Evolutionary conservation across 148 eudicot species (phyloP).

Genomic region (Simmondsia chinensis): DNA sequence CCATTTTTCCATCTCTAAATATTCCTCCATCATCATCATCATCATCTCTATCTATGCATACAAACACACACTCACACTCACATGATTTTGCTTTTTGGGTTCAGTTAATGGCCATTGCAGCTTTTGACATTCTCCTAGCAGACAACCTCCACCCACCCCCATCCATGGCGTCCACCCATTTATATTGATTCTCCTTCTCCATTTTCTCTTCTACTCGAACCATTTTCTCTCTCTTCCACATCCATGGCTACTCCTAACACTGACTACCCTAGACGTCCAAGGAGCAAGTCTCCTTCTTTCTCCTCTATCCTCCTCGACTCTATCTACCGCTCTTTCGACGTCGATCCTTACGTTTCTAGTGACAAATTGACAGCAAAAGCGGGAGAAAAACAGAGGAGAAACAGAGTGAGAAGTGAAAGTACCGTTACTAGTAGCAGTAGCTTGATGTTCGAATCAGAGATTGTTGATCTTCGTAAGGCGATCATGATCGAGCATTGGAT

Average conservation of each 20-base stretch:
- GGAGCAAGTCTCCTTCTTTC: slow-evolving; percentile 46
- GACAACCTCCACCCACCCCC: slow-evolving; percentile 8
- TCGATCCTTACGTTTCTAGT: neutral
- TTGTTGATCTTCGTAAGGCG: slow-evolving; percentile 45
- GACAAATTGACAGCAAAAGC: neutral
- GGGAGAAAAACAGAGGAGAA: slow-evolving; percentile 8
- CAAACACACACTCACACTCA: neutral
- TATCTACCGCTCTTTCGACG: slow-evolving; percentile 56
- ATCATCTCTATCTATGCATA: neutral
- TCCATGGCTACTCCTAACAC: neutral
- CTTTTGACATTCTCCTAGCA: slow-evolving; percentile 22
- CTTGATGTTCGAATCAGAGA: slow-evolving; percentile 10
- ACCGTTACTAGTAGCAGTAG: slow-evolving; percentile 3
- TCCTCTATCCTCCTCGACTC: slow-evolving; percentile 71
- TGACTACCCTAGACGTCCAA: neutral
- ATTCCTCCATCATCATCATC: too few relatives aligned
- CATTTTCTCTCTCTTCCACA: neutral
- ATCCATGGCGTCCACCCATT: neutral
- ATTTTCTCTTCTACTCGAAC: neutral
- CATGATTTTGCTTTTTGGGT: slow-evolving; percentile 1
- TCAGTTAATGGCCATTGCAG: slow-evolving; percentile 4
- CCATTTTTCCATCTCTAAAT: too few relatives aligned
- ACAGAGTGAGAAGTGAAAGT: slow-evolving; percentile 9
- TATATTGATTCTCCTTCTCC: neutral
- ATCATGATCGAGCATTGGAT: slow-evolving; percentile 65